Base-by-base conservation (phyloP, 257 asterid genomes). In the Solanum etuberosum region DNA sequence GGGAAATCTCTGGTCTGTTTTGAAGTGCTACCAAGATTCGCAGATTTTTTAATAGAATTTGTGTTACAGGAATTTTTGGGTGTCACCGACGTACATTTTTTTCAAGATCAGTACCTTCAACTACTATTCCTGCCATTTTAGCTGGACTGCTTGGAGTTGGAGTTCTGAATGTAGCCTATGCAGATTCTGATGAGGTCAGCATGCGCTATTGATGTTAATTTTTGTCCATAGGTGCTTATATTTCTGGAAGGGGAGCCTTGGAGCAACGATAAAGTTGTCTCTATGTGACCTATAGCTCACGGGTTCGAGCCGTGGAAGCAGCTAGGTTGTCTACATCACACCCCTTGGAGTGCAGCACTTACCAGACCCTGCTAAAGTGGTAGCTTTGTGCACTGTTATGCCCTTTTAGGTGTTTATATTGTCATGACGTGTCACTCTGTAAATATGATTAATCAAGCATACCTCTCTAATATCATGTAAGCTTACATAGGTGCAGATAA, bases 141-240 rank as follows among this genome's bases (percentile, higher is more conserved):
- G 95, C 98, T 90, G 98, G 98, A 83, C 74, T 95, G 78, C 90
- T 96, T 88, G 99, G 98, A 88, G 89, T 90, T 91, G 95, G 98
- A 76, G 63, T 90, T 63, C 85, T 90, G 32, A 92, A 92, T 78
- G 91, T 93, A 85, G 94, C 95, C 15, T 91, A 91, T 89, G 98
- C 98, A 38, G 98, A 96, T 87, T 80, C 94, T 37, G 88, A 78
- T 85, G 97, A 93, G 98, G 99, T 93, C 37, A 42, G 93, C 82
- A 40, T 82, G 76, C 54, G 12, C 15, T 9, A 57, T 77, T 63
- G 77, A 72, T 88, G 87, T 51, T 74, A 51, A 65, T 48, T 77
- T 86, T 42, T 67, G 68, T 80, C 63, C 63, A 34, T 43, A 54
- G 77, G 84, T 83, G 38, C 65, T 76, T 12, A 81, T 61, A 29